A percentile compares a stretch with the other conserved stretches of the same genome.
Evolutionary conservation across 1,284 basidiomycete genomes (phyloP).

Genomic region (Salmacisia buchloeana): DNA sequence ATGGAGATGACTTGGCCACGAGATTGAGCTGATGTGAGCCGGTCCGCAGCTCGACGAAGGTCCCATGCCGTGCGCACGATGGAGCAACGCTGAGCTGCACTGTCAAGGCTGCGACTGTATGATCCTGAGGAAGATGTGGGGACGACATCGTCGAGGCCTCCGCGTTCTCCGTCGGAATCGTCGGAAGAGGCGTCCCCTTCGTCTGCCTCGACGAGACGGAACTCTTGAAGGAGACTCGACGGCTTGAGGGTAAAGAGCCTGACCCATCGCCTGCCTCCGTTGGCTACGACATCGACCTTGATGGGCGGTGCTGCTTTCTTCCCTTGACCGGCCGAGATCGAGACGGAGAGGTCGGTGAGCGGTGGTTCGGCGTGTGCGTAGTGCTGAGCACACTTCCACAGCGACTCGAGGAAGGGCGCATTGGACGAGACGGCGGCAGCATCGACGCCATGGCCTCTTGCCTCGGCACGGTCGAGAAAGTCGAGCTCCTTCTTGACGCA

Average conservation of each 20-base stretch:
- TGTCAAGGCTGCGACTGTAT: slow-evolving; percentile 12
- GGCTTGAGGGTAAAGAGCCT: slow-evolving; percentile 28
- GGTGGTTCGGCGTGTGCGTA: background rate
- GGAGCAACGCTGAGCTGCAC: slow-evolving; percentile 24
- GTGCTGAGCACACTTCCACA: slow-evolving; percentile 21
- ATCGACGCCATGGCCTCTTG: slow-evolving; percentile 5
- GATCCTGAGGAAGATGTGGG: background rate
- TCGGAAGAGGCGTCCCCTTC: slow-evolving; percentile 26
- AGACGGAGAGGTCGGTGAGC: background rate
- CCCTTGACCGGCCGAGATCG: background rate
- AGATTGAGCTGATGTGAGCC: slow-evolving; percentile 12
- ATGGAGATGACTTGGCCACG: slow-evolving; percentile 12
- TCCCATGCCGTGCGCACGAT: slow-evolving; percentile 23
- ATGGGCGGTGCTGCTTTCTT: background rate
- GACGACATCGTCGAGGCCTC: background rate
- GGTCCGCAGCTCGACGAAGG: slow-evolving; percentile 22
- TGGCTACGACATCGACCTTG: slow-evolving; percentile 35
- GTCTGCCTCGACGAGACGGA: slow-evolving; percentile 28
- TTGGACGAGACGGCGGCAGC: slow-evolving; percentile 22
- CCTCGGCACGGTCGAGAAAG: background rate
- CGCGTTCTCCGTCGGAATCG: slow-evolving; percentile 15
- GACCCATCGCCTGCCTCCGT: slow-evolving; percentile 28
- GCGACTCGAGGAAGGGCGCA: slow-evolving; percentile 23
- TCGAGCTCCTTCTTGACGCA: background rate
- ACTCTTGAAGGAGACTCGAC: slow-evolving; percentile 26